phyloP scores from a whole-genome alignment of 2,329 filamentous ascomycete species.

The Mycogone perniciosa region DNA sequence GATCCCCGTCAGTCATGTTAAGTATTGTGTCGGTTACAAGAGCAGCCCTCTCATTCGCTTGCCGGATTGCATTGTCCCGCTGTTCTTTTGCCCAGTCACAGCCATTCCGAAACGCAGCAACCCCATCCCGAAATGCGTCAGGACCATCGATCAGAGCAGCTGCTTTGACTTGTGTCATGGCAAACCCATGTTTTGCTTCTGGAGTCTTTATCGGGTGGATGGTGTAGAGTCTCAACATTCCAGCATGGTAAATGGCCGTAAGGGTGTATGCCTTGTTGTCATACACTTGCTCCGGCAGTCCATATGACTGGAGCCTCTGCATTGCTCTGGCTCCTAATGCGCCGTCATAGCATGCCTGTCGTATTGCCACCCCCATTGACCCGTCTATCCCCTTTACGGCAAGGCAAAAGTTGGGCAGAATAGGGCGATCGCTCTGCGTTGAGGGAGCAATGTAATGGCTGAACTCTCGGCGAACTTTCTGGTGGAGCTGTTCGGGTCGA shows the following conservation, averaged over 20 bases:
- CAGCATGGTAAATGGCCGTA: conserved; percentile 30
- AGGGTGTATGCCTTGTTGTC: conserved; percentile 35
- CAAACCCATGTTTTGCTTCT: conserved; percentile 21
- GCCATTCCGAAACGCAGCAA: conserved; percentile 32
- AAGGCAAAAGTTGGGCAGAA: conserved; percentile 35
- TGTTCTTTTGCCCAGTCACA: conserved; percentile 32
- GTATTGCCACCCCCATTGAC: conserved; percentile 19
- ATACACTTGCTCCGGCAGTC: conserved; percentile 23
- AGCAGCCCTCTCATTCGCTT: conserved; percentile 20
- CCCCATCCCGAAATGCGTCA: conserved; percentile 29
- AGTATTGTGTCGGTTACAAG: background rate
- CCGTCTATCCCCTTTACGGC: conserved; percentile 31
- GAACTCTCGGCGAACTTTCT: conserved; percentile 20
- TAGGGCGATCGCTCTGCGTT: conserved; percentile 23
- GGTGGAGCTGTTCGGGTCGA: conserved; percentile 23
- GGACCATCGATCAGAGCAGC: conserved; percentile 24
- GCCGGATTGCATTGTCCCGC: conserved; percentile 29
- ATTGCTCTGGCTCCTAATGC: conserved; percentile 30
- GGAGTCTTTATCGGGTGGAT: conserved; percentile 26
- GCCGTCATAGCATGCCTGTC: conserved; percentile 31
- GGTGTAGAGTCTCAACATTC: conserved; percentile 31
- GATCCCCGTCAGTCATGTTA: too few relatives aligned
- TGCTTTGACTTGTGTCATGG: conserved; percentile 30
- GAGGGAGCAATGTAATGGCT: conserved; percentile 27
- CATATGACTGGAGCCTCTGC: conserved; percentile 28